These are phyloP conservation scores for Termitomyces sp. DNA, from an alignment of 768 basidiomycete genomes.

Conservation along the genomic window DNA sequence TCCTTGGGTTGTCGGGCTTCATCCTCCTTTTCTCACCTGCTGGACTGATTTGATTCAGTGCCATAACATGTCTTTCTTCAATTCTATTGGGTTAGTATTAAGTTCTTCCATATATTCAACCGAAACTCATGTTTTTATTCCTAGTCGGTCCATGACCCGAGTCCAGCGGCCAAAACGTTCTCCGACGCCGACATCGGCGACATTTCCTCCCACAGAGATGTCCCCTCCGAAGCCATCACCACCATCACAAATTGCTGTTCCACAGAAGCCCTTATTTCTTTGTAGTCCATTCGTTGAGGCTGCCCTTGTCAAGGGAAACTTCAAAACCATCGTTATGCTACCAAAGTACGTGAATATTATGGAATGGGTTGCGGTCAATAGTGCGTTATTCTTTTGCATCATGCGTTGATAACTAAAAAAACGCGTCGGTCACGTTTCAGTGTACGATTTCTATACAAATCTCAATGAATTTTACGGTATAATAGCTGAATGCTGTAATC, in stretches of 20 bases:
- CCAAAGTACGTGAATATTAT: constrained; percentile 98
- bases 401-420: background rate
- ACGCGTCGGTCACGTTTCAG: constrained; percentile 36
- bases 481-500: constrained; percentile 91
- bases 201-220: constrained; percentile 47
- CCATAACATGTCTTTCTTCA: constrained; percentile 74
- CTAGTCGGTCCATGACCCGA: constrained; percentile 73
- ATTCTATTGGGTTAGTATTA: constrained; percentile 72
- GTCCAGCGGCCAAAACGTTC: constrained; percentile 72
- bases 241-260: constrained; percentile 31
- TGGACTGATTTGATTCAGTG: constrained; percentile 32
- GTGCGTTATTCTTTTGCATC: constrained; percentile 42
- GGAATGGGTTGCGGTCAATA: constrained; percentile 85
- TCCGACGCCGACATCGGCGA: constrained; percentile 69
- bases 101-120: background rate
- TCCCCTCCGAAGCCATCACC: constrained; percentile 32
- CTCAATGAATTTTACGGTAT: constrained; percentile 97
- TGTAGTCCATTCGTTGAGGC: constrained; percentile 97
- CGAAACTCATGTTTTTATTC: constrained; percentile 8
- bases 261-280: constrained; percentile 74
- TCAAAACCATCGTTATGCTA: constrained; percentile 94
- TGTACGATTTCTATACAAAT: constrained; percentile 97
- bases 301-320: constrained; percentile 94
- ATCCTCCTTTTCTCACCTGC: constrained; percentile 1
- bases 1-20: constrained; percentile 3